Evolutionary conservation across 2,329 filamentous ascomycete species (phyloP).

Genomic region (Talaromyces verruculosus): DNA sequence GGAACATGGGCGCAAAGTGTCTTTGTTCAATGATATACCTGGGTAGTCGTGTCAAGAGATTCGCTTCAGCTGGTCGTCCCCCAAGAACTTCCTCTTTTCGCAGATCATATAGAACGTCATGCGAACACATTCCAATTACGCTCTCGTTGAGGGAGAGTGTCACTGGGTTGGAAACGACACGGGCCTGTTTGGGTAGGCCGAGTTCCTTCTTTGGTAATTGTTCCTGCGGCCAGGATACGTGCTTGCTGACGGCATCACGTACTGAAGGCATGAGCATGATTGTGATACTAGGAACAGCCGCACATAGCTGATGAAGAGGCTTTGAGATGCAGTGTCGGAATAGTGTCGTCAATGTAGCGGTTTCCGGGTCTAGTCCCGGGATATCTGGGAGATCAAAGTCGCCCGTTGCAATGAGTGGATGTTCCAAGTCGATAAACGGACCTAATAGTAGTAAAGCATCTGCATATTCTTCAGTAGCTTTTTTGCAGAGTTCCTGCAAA

Average conservation of each 20-base stretch:
- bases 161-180: constrained; percentile 86
- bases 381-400: constrained; percentile 75
- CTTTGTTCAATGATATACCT: constrained; percentile 82
- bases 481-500: constrained; percentile 74
- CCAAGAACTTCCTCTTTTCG: constrained; percentile 69
- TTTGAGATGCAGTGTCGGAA: constrained; percentile 79
- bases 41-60: constrained; percentile 69
- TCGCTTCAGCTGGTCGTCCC: constrained; percentile 56
- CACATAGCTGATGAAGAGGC: constrained; percentile 67
- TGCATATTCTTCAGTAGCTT: constrained; percentile 70
- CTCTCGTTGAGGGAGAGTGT: constrained; percentile 85
- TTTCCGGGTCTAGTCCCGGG: constrained; percentile 68
- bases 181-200: constrained; percentile 72
- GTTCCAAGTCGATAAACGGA: constrained; percentile 88
- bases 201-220: constrained; percentile 69
- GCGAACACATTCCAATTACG: constrained; percentile 74
- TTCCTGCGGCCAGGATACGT: constrained; percentile 84
- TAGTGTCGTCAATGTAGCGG: constrained; percentile 74
- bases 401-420: constrained; percentile 78
- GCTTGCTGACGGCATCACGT: constrained; percentile 75
- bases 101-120: constrained; percentile 82
- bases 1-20: constrained; percentile 88
- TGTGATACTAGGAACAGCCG: constrained; percentile 73
- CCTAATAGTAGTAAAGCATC: constrained; percentile 80
- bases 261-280: constrained; percentile 80